Base-by-base conservation (phyloP, 2,329 filamentous ascomycete genomes). In the Rhexocercosporidium sp. region DNA sequence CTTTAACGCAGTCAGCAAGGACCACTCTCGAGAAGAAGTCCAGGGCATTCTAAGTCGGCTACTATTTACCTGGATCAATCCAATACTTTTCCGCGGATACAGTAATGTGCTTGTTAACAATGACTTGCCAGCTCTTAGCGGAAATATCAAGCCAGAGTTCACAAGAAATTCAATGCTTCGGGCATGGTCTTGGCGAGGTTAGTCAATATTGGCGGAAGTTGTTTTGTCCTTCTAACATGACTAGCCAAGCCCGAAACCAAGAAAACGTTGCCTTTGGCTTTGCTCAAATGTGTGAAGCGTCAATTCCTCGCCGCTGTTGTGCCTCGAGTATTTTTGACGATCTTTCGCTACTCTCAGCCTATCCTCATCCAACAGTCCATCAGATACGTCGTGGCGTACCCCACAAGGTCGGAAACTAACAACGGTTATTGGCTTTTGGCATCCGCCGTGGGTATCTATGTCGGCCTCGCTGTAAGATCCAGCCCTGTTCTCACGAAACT, bases 271-370 rank as follows among this genome's bases (percentile, higher is more conserved):
- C 77, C 76, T 6, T 51, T 72, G 12, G 76, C 74, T 1, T 68
- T 82, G 18, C 60, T 79, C 1, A 70, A 47, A 27, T 77, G 74
- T 63, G 71, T 80, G 22, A 69, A 67, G 8, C 20, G 9, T 3
- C 76, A 76, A 0, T 77, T 82, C 37, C 16, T 78, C 3, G 47
- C 71, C 6, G 76, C 77, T 1, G 71, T 79, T n/a, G 53, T 78
- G 0, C 78, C 79, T 3, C 77, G 81, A 8, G 41, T 83, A 0
- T 77, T 77, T 27, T 69, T 82, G 14, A 78, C 81, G 16, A 8
- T 74, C 1, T 83, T 82, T 64, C 77, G 78, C 4, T 83, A 80
- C 57, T 75, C 78, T 0, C 82, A 83, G 65, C 78, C 81, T 4
- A 56, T 79, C 1, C 71, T 83, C 1, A 82, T 83, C 41, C 77